Evolutionary conservation across 345 rosid species (phyloP).

Genomic region (Hibiscus syriacus): DNA sequence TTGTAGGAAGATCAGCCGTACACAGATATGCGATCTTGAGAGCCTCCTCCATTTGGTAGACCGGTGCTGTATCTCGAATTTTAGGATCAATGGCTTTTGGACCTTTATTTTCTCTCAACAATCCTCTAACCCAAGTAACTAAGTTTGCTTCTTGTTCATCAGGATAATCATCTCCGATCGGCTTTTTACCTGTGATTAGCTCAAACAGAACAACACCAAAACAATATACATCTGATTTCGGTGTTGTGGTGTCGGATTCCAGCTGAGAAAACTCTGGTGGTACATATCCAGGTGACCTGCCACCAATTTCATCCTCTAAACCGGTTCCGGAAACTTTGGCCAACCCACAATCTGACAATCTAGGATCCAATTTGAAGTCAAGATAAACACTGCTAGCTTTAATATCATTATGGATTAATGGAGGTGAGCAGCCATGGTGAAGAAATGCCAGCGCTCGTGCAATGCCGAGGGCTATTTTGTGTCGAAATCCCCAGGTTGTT

Average conservation of each 20-base stretch:
- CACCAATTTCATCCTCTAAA: constrained; percentile 56
- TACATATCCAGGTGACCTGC: constrained; percentile 68
- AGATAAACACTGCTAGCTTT: constrained; percentile 87
- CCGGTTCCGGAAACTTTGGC: constrained; percentile 77
- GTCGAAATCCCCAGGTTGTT: constrained; percentile 75
- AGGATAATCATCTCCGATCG: constrained; percentile 61
- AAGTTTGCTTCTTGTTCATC: constrained; percentile 46
- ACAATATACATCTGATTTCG: constrained; percentile 86
- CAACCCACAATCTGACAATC: constrained; percentile 81
- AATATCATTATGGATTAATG: constrained; percentile 75
- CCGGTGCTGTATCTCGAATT: constrained; percentile 54
- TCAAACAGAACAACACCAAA: constrained; percentile 82
- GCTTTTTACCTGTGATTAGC: constrained; percentile 72
- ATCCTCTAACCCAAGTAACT: constrained; percentile 71
- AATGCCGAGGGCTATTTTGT: constrained; percentile 73
- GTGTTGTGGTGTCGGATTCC: constrained; percentile 46
- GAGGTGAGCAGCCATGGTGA: constrained; percentile 92
- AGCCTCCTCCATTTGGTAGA: constrained; percentile 68
- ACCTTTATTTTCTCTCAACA: constrained; percentile 57
- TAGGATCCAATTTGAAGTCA: constrained; percentile 72
- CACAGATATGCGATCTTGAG: constrained; percentile 90
- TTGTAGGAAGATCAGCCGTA: constrained; percentile 76
- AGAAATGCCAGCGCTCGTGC: constrained; percentile 90
- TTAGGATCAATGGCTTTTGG: constrained; percentile 69
- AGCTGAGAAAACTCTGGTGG: constrained; percentile 75